phyloP scores from a whole-genome alignment of 192 early-diverging fungal genomes.

The Obelidium mucronatum region DNA sequence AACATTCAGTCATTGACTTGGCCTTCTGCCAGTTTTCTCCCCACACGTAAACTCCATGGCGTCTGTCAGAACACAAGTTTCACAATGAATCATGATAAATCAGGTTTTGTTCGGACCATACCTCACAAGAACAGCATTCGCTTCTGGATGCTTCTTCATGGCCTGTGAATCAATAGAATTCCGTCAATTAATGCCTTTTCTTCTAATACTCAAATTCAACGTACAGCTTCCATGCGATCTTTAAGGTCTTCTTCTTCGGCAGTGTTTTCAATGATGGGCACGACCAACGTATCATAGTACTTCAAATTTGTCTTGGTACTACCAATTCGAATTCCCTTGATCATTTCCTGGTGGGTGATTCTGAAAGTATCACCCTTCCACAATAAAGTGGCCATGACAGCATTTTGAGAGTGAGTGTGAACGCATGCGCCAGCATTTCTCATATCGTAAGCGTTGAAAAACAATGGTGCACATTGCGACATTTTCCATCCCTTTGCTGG shows the following conservation, averaged over 20 bases:
- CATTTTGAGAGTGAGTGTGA: slow-evolving; percentile 96
- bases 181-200: background rate
- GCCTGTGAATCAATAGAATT: slow-evolving; percentile 58
- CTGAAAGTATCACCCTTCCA: slow-evolving; percentile 75
- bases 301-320: slow-evolving; percentile 65
- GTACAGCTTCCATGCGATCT: slow-evolving; percentile 77
- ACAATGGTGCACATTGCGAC: slow-evolving; percentile 94
- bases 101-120: background rate
- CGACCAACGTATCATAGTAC: slow-evolving; percentile 83
- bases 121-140: slow-evolving; percentile 90
- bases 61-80: slow-evolving; percentile 41
- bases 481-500: slow-evolving; percentile 67
- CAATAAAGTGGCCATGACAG: slow-evolving; percentile 91
- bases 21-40: slow-evolving; percentile 97
- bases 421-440: slow-evolving; percentile 89
- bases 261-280: slow-evolving; percentile 97
- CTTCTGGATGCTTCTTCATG: slow-evolving; percentile 87
- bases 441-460: slow-evolving; percentile 91
- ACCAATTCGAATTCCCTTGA: slow-evolving; percentile 93
- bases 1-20: slow-evolving; percentile 98
- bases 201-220: no score
- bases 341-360: slow-evolving; percentile 98
- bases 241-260: slow-evolving; percentile 92
- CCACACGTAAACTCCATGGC: slow-evolving; percentile 99
- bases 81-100: background rate